Percentiles rank a stretch among this genome's conserved stretches.
These are phyloP conservation scores for Botryotinia calthae DNA, from an alignment of 2,329 filamentous ascomycete genomes.

Conservation along the genomic window DNA sequence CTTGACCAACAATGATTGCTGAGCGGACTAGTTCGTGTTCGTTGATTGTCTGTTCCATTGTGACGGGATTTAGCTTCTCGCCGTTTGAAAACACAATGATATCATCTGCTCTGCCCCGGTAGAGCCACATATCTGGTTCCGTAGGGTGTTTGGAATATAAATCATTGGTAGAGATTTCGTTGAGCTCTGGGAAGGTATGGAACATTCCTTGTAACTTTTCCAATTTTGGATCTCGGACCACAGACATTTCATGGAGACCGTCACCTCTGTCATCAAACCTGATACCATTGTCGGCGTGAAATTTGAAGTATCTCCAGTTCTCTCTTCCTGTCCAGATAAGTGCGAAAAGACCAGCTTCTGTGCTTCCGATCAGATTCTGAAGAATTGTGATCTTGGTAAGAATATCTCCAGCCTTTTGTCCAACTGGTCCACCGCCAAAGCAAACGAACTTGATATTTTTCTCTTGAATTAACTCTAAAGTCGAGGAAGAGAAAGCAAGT, in stretches of 20 bases:
- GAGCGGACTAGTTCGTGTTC: constrained; percentile 9
- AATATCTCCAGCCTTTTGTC: constrained; percentile 17
- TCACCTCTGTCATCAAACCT: not conserved
- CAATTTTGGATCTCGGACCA: constrained; percentile 7
- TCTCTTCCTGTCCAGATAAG: not conserved
- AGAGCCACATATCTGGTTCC: constrained; percentile 3
- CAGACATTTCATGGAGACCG: constrained; percentile 11
- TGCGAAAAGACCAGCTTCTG: constrained; percentile 6
- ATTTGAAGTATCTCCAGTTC: constrained; percentile 18
- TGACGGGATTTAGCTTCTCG: constrained; percentile 40
- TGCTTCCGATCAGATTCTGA: constrained; percentile 16
- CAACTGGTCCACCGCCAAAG: constrained; percentile 13
- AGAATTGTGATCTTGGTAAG: constrained; percentile 6
- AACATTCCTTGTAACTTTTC: constrained; percentile 16
- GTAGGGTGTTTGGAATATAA: constrained; percentile 11
- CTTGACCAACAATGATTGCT: constrained; percentile 29
- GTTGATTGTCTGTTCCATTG: constrained; percentile 10
- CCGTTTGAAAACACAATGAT: constrained; percentile 45
- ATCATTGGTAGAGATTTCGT: constrained; percentile 13
- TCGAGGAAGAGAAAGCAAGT: constrained; percentile 6
- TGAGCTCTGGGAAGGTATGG: constrained; percentile 18
- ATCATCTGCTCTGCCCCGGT: constrained; percentile 39
- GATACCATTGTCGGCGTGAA: constrained; percentile 6
- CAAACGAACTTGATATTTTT: constrained; percentile 10
- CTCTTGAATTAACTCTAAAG: constrained; percentile 1